phyloP scores from a whole-genome alignment of 1,139 yeast species.

The Debaryomycetaceae sp. region DNA sequence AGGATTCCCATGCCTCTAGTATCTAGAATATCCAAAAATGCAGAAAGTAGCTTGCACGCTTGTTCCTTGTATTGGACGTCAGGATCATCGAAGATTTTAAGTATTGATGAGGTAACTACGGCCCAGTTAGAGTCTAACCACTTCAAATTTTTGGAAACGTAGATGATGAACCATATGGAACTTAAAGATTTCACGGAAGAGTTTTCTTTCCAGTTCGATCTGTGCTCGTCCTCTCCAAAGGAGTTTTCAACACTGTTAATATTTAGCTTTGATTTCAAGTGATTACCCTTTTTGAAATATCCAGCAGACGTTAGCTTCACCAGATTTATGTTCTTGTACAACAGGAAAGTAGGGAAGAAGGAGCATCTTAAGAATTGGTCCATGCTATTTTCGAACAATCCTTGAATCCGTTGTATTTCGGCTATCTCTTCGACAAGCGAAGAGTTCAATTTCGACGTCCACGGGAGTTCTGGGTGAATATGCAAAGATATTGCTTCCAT shows the following conservation, averaged over 20 bases:
- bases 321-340: background rate
- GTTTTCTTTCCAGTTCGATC: constrained; percentile 32
- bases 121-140: constrained; percentile 34
- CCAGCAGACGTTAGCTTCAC: constrained; percentile 7
- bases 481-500: constrained; percentile 14
- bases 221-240: constrained; percentile 19
- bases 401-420: constrained; percentile 1
- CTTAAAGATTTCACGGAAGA: constrained; percentile 20
- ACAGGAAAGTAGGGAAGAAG: background rate
- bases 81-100: constrained; percentile 51
- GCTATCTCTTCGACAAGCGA: constrained; percentile 10
- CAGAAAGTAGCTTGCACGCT: constrained; percentile 34
- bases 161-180: constrained; percentile 28
- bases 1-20: constrained; percentile 12
- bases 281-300: constrained; percentile 6
- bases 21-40: constrained; percentile 18
- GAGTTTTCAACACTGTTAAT: constrained; percentile 17
- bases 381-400: background rate
- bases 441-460: constrained; percentile 20
- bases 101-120: constrained; percentile 43
- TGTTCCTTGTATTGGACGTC: constrained; percentile 41
- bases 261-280: constrained; percentile 28
- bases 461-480: constrained; percentile 28
- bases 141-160: constrained; percentile 10
- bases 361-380: background rate